These are phyloP conservation scores for Erythrobasidium hasegawianum DNA, from an alignment of 1,284 basidiomycete genomes.

Conservation along the genomic window DNA sequence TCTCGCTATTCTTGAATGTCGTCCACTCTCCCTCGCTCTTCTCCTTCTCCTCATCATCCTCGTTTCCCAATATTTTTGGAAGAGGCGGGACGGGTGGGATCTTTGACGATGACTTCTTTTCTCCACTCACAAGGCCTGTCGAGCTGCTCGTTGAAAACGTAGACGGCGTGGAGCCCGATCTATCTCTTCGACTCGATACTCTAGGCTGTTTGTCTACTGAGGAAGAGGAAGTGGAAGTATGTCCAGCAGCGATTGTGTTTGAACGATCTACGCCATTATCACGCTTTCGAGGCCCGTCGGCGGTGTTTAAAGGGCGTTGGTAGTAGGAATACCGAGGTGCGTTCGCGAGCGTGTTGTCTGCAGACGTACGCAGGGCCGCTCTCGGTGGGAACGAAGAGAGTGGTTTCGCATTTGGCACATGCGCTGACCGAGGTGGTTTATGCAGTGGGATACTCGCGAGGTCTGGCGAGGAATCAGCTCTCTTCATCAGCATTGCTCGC, in stretches of 20 bases:
- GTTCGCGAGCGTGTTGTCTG: constrained; percentile 25
- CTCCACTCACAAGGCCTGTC: constrained; percentile 2
- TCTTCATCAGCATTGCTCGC: background rate
- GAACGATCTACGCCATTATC: constrained; percentile 17
- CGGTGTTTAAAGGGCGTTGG: constrained; percentile 23
- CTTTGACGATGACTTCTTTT: constrained; percentile 7
- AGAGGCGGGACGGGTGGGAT: constrained; percentile 31
- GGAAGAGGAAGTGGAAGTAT: background rate
- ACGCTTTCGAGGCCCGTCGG: constrained; percentile 5
- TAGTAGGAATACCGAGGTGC: constrained; percentile 28
- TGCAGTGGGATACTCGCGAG: constrained; percentile 30
- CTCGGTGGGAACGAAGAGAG: constrained; percentile 33
- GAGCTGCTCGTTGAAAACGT: constrained; percentile 21
- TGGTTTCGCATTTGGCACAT: constrained; percentile 30
- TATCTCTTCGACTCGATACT: constrained; percentile 2
- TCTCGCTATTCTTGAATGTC: constrained; percentile 6
- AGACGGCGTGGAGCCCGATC: constrained; percentile 32
- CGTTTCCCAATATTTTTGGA: constrained; percentile 6
- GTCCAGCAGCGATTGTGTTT: constrained; percentile 3
- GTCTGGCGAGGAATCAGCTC: background rate
- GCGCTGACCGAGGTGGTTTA: constrained; percentile 33
- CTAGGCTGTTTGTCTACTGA: background rate
- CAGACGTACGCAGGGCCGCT: constrained; percentile 12
- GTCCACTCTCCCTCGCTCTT: background rate
- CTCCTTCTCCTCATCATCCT: background rate